Conservation (phyloP, 257 asterid species). For the Nicotiana noctiflora region DNA sequence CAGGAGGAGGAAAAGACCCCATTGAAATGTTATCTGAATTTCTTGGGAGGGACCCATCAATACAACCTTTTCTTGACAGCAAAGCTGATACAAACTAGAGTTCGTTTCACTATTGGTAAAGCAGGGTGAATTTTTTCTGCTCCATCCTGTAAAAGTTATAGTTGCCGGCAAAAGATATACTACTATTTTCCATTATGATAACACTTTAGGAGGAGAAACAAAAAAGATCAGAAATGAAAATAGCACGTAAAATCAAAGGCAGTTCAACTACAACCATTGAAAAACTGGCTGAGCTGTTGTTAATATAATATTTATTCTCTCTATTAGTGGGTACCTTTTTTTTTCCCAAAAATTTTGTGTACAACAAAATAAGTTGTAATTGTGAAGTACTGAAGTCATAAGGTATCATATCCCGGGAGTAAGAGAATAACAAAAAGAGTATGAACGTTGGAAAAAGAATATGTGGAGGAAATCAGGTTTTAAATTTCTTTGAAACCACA, state of each 20-base stretch:
- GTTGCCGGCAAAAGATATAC: not conserved
- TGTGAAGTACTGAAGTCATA: not conserved
- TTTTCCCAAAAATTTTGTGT: not conserved
- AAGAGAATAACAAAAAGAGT: not conserved
- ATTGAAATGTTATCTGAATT: slow-evolving; percentile 59
- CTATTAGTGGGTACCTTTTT: not conserved
- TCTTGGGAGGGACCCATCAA: slow-evolving; percentile 89
- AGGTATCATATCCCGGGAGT: not conserved
- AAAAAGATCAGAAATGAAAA: not conserved
- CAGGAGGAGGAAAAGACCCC: slow-evolving; percentile 73
- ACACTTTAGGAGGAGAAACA: not conserved
- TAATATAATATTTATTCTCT: not conserved
- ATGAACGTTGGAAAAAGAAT: not conserved
- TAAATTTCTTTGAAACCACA: not conserved
- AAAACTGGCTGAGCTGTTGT: not conserved
- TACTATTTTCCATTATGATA: too few relatives aligned
- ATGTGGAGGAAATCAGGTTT: not conserved
- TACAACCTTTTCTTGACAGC: slow-evolving; percentile 61
- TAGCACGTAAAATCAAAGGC: not conserved
- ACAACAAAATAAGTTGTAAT: not conserved
- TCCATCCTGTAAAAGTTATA: slow-evolving; percentile 1
- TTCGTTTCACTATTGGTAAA: not conserved
- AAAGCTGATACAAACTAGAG: slow-evolving; percentile 25
- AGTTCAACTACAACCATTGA: not conserved
- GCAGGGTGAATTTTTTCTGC: slow-evolving; percentile 9